Evolutionary conservation across 495 filamentous ascomycete genomes (phyloP), one percentile per base, ranked within the genome.

Genomic region (Xylaria acuta): DNA sequence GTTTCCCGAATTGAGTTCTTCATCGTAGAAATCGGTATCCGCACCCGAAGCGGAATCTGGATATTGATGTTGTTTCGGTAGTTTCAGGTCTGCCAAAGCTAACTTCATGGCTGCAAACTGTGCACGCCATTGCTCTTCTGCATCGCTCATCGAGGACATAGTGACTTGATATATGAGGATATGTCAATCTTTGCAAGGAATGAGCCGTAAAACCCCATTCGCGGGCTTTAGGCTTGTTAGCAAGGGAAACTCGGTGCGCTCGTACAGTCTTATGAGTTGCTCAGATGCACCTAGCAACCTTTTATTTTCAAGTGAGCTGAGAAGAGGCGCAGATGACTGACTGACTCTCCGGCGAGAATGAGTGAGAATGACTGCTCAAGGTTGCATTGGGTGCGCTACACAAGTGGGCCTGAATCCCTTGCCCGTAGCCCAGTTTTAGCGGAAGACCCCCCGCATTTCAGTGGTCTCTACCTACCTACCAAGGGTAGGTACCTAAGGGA

Each of bases 1-100:
- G 51, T 86, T 88, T 1, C 84, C 84, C 2, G 88, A 90, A 0
- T 87, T 90, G 43, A 89, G 86, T 30, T 89, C 87, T 53, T 92
- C 86, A 38, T 92, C 84, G 58, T 88, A 85, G 12, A 92, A 78
- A 64, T 85, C 85, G 62, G 84, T 82, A 56, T 80, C 78, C 64
- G 76, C 71, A 69, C 74, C 77, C 20, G 68, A 58, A 14, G 75
- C 71, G 11, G 69, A 59, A 8, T 74, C 65, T 36, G 71, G n/a
- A 18, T 67, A 60, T 25, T 12, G 25, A 12, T 64, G 40, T 9
- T 76, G 72, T 8, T 69, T 54, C 7, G 79, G 75, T 20, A 83
- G 62, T 22, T 81, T 76, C 27, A 86, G 73, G 5, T 75, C 68
- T 49, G 83, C 82, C 30, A 87, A 73, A 51, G 84, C 84, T 8